Percentiles rank a stretch among this genome's conserved stretches.
These are phyloP conservation scores for Geotrichum histeridarum DNA, from an alignment of 1,139 yeast species.

Conservation along the genomic window DNA sequence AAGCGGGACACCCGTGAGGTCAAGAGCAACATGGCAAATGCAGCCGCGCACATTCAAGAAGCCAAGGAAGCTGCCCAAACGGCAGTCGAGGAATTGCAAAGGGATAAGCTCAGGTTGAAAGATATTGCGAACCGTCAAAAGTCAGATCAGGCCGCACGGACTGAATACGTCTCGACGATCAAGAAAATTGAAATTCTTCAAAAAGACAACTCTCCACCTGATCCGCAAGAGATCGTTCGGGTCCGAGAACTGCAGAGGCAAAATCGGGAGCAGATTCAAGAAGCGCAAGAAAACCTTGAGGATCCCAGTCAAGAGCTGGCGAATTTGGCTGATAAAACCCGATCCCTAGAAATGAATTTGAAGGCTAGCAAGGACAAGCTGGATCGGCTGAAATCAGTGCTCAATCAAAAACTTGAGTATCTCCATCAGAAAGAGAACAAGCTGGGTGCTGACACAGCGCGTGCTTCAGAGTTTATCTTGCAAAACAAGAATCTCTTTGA, in stretches of 20 bases:
- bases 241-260: constrained; percentile 1
- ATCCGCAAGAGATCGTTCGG: constrained; percentile 3
- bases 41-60: background rate
- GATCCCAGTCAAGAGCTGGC: constrained; percentile 44
- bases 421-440: constrained; percentile 22
- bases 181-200: background rate
- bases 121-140: background rate
- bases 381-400: constrained; percentile 23
- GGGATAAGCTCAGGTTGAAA: background rate
- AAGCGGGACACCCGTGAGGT: background rate
- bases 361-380: background rate
- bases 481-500: constrained; percentile 37
- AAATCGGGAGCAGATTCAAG: constrained; percentile 22
- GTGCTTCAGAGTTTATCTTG: constrained; percentile 44
- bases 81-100: background rate
- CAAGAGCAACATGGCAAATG: background rate
- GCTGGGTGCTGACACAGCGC: constrained; percentile 18
- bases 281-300: constrained; percentile 41
- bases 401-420: constrained; percentile 24
- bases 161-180: background rate
- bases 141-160: background rate
- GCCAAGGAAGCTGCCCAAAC: background rate
- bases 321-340: constrained; percentile 35
- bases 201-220: background rate
- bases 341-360: constrained; percentile 13